Base-by-base conservation (phyloP, 495 filamentous ascomycete genomes). In the Amphirosellinia nigrospora region DNA sequence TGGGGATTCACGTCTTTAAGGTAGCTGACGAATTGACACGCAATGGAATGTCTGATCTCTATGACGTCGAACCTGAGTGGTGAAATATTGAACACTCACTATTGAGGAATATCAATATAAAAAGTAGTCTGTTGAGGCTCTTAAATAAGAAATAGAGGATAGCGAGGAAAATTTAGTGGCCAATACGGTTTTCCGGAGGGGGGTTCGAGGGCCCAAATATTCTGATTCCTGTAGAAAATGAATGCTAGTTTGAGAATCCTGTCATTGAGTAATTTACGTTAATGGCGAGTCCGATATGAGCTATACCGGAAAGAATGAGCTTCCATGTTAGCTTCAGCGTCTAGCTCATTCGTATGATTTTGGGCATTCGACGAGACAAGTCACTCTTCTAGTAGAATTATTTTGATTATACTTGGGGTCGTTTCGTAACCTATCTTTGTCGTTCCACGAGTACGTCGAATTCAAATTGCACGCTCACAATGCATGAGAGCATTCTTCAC, bases 311-410 rank as follows among this genome's bases (percentile, higher is more conserved):
- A 52, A 13, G 11, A 30, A 53, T 0, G 2, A 53, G 16, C 1
- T 30, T 5, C 13, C 3, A 30, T 30, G 50, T 53, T 53, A 53
- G 26, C 26, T 53, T 16, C 23, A 53, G 26, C 26, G 5, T 30
- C 50, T 6, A 23, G 23, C 11, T 30, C 26, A 28, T 13, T 53
- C 26, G 50, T 53, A 30, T 15, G 13, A n/a, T 13, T 23, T 26
- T 58, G 32, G 16, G 32, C 21, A 3, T 36, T 36, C 16, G 19
- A 4, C 10, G 28, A 48, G 16, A 26, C 34, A 26, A 1, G 36
- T 52, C 64, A 66, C 50, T 58, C 23, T 26, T 56, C 64, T 23
- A 30, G 23, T 10, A n/a, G 36, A 26, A 30, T 45, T 60, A 32
- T 13, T 39, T 13, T 6, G 16, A 23, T 26, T 61, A 7, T 9